A percentile compares a stretch with the other conserved stretches of the same genome.
These are phyloP conservation scores for Termitomyces eurrhizus DNA, from an alignment of 768 basidiomycete species.

Conservation along the genomic window DNA sequence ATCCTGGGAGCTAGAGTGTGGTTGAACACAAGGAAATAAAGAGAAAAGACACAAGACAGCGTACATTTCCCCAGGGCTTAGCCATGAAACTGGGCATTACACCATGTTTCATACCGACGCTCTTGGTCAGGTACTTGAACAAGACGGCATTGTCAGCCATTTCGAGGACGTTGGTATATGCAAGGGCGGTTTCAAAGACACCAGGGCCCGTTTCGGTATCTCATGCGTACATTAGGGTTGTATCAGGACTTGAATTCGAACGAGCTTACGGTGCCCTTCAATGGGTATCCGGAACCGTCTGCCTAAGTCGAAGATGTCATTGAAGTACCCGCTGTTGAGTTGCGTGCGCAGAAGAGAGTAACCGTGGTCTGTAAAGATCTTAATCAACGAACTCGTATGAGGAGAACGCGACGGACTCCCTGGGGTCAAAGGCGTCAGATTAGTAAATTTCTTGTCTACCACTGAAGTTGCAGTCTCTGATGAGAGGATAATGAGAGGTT, in stretches of 20 bases:
- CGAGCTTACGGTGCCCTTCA: slow-evolving; percentile 76
- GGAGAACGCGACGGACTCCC: slow-evolving; percentile 66
- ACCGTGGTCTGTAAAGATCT: slow-evolving; percentile 74
- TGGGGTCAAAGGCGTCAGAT: slow-evolving; percentile 78
- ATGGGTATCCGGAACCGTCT: slow-evolving; percentile 70
- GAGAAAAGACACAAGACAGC: slow-evolving; percentile 21
- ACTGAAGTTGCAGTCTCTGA: slow-evolving; percentile 77
- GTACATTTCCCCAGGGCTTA: slow-evolving; percentile 90
- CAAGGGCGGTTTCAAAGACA: slow-evolving; percentile 82
- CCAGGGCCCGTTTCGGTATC: slow-evolving; percentile 94
- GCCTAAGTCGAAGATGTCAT: slow-evolving; percentile 78
- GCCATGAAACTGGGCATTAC: slow-evolving; percentile 98
- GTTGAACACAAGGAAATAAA: neutral
- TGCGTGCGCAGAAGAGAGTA: slow-evolving; percentile 92
- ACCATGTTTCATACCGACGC: slow-evolving; percentile 83
- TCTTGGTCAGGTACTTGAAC: slow-evolving; percentile 92
- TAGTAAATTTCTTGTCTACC: slow-evolving; percentile 72
- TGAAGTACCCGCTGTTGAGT: slow-evolving; percentile 86
- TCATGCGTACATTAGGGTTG: slow-evolving; percentile 22
- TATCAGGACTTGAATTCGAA: neutral
- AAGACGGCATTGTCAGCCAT: slow-evolving; percentile 92
- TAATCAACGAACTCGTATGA: neutral
- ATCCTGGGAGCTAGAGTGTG: slow-evolving; percentile 75
- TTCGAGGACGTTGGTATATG: slow-evolving; percentile 71
- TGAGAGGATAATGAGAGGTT: slow-evolving; percentile 6